Conservation (phyloP, 2,329 filamentous ascomycete genomes). For the Cladobotryum protrusum region DNA sequence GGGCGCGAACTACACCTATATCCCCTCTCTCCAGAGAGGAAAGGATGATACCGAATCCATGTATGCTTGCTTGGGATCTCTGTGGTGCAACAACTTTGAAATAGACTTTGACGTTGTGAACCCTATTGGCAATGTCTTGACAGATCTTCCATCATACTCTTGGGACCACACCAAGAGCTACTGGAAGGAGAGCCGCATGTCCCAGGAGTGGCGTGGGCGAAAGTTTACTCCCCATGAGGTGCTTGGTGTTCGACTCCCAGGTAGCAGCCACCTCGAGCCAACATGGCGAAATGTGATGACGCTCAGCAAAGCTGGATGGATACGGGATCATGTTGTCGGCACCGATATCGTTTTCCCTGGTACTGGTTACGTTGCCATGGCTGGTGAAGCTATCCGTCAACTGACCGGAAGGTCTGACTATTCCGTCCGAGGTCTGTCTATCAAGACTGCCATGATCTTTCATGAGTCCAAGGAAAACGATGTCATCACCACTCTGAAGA, state of each 20-base stretch:
- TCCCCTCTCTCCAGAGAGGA: neutral
- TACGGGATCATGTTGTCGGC: neutral
- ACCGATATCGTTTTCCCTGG: constrained; percentile 1
- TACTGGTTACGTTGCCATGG: constrained; percentile 5
- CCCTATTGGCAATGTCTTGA: neutral
- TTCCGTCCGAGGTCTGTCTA: neutral
- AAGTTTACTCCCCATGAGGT: neutral
- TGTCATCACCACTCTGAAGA: neutral
- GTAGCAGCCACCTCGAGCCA: neutral
- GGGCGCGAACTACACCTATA: neutral
- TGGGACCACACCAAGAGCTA: constrained; percentile 32
- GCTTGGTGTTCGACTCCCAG: neutral
- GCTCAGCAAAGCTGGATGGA: constrained; percentile 4
- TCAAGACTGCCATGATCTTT: neutral
- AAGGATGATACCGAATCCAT: neutral
- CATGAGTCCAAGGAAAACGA: neutral
- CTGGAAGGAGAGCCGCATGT: constrained; percentile 26
- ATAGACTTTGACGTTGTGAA: neutral
- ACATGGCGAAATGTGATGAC: neutral
- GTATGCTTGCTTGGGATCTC: neutral
- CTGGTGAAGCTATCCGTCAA: constrained; percentile 3
- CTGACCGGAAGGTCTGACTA: neutral
- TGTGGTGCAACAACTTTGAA: constrained; percentile 10
- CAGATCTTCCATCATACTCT: constrained; percentile 25
- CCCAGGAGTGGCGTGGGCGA: constrained; percentile 21